Base-by-base conservation (phyloP, 495 filamentous ascomycete genomes). In the Delitschia confertaspora region DNA sequence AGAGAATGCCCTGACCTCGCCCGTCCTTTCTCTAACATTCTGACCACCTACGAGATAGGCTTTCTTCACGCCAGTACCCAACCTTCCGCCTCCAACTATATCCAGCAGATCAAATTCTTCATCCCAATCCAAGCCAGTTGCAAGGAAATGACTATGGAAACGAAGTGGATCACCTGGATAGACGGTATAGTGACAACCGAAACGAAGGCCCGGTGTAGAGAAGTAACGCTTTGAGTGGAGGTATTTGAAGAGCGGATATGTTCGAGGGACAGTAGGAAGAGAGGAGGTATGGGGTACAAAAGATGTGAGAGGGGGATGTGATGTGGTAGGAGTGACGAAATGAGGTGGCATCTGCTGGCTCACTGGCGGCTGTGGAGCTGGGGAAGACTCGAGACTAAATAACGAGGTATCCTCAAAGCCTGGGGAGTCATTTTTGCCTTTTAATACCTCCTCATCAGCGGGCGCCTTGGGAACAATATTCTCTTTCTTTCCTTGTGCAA, bases 1-100 rank as follows among this genome's bases (percentile, higher is more conserved):
- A 14, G 44, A 55, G 30, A 58, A 56, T 13, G 45, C 45, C 21
- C 48, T 10, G 9, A 54, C 44, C 49, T 27, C 33, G 14, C 37
- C 34, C 8, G 16, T 23, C 19, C 45, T 41, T 18, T 8, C 14
- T 5, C 10, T 16, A 6, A 23, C 23, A 36, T 61, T 59, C 18
- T 51, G 42, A 2, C 88, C 89, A 6, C 91, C 91, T 52, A 98
- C 69, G 39, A 98, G 65, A 62, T 83, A 95, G 2, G 82, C 83
- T 64, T 98, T 98, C 67, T 98, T 98, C 23, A 98, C 93, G 30
- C 83, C 83, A 10, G 93, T 96, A 1, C 85, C 91, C 49, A 98
- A 58, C 50, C 91, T 68, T 4, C 93, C 93, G 2, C 86, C 86
- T 13, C 76, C 82, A 24, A 96, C 76, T 17, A 98, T 66, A 49